Percentiles rank a stretch among this genome's conserved stretches.
These are phyloP conservation scores for Aspergillus eucalypticola DNA, from an alignment of 2,329 filamentous ascomycete species.

Conservation along the genomic window DNA sequence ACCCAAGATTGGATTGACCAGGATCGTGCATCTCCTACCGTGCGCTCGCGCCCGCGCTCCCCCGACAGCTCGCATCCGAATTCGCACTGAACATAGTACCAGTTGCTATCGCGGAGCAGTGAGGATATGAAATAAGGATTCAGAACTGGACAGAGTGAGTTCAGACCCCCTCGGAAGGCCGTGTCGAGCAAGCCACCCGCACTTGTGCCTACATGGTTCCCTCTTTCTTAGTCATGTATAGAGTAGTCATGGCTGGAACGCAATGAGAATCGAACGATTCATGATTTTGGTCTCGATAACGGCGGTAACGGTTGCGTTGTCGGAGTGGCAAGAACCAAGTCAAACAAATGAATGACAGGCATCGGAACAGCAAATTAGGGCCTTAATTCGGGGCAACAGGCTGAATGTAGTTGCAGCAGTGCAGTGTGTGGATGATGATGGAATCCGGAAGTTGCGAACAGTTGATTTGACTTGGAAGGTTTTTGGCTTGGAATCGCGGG, in stretches of 20 bases:
- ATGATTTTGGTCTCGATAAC: constrained; percentile 6
- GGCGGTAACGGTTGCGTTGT: constrained; percentile 13
- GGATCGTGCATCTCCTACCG: constrained; percentile 9
- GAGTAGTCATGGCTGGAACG: neutral
- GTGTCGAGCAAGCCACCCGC: neutral
- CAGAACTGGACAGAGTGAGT: constrained; percentile 9
- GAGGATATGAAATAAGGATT: neutral
- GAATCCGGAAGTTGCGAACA: neutral
- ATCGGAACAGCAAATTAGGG: constrained; percentile 1
- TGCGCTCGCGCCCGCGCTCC: constrained; percentile 7
- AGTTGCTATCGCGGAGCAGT: constrained; percentile 3
- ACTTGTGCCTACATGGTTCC: neutral
- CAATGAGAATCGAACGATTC: constrained; percentile 7
- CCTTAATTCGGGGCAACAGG: neutral
- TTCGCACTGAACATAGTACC: constrained; percentile 8
- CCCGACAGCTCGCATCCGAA: constrained; percentile 16
- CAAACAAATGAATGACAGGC: neutral
- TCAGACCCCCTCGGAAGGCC: constrained; percentile 13
- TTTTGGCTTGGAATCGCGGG: too few species aligned
- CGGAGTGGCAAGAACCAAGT: constrained; percentile 9
- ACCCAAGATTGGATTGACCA: constrained; percentile 4
- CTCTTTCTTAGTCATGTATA: neutral
- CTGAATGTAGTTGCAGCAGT: neutral
- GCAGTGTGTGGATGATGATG: neutral
- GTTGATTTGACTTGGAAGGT: neutral